phyloP scores from a whole-genome alignment of 345 rosid species.

The Aegle marmelos region DNA sequence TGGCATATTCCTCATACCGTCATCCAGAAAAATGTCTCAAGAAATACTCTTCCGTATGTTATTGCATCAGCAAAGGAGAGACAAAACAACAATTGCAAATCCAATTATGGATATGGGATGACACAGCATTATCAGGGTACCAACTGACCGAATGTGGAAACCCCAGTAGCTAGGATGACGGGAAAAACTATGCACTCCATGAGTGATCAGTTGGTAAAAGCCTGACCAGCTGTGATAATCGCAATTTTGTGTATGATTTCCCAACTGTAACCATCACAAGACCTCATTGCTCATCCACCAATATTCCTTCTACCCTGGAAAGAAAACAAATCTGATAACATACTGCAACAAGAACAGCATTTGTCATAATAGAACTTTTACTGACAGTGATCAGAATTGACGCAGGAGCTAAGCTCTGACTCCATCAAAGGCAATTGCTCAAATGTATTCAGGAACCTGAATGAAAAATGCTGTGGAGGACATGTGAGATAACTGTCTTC shows the following conservation, averaged over 20 bases:
- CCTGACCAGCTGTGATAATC: constrained; percentile 61
- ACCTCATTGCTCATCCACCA: constrained; percentile 66
- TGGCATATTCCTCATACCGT: constrained; percentile 50
- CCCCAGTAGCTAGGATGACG: constrained; percentile 72
- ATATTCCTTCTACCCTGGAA: constrained; percentile 55
- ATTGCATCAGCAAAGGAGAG: constrained; percentile 55
- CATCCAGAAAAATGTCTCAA: constrained; percentile 65
- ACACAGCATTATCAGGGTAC: constrained; percentile 76
- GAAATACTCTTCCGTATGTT: constrained; percentile 67
- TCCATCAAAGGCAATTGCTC: constrained; percentile 48
- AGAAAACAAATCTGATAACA: constrained; percentile 32
- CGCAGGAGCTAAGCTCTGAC: constrained; percentile 44
- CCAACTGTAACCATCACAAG: constrained; percentile 49
- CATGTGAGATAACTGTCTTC: constrained; percentile 57
- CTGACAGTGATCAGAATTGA: constrained; percentile 67
- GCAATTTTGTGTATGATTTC: constrained; percentile 60
- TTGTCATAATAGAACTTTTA: constrained; percentile 49
- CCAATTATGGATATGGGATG: constrained; percentile 57
- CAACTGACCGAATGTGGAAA: constrained; percentile 68
- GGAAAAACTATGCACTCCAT: constrained; percentile 49
- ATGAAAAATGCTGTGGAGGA: constrained; percentile 50
- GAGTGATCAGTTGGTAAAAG: constrained; percentile 61
- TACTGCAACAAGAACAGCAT: constrained; percentile 59
- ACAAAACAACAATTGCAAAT: constrained; percentile 62
- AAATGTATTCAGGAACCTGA: constrained; percentile 56